These are phyloP conservation scores for Phaeodactylum tricornutum DNA, from an alignment of 108 stramenopile genomes.

Conservation along the genomic window DNA sequence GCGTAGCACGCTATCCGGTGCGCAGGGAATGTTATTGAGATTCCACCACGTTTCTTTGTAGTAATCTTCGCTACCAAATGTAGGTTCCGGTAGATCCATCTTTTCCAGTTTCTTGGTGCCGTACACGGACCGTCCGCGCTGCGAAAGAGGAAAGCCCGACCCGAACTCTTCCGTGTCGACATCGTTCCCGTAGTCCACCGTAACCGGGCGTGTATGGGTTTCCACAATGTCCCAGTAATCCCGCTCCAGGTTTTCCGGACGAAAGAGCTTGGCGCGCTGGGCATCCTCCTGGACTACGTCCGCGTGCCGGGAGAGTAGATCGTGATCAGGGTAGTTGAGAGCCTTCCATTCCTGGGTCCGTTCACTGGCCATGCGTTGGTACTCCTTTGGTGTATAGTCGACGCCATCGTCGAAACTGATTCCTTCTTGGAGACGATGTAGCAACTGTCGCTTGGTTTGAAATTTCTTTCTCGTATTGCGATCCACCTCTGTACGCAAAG, in stretches of 20 bases:
- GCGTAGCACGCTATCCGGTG: conserved; percentile 77
- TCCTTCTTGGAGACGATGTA: conserved; percentile 82
- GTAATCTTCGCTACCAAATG: conserved; percentile 73
- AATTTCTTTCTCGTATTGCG: conserved; percentile 51
- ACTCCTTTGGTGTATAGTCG: conserved; percentile 69
- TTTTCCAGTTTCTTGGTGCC: conserved; percentile 33
- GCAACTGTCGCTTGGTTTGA: conserved; percentile 73
- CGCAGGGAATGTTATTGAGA: conserved; percentile 92
- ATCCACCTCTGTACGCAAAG: conserved; percentile 38
- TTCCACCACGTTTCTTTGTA: conserved; percentile 95
- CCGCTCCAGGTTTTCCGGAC: conserved; percentile 64
- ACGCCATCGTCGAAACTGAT: conserved; percentile 89
- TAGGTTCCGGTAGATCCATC: conserved; percentile 47
- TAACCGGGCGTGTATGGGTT: conserved; percentile 34
- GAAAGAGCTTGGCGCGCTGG: conserved; percentile 24
- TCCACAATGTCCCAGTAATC: conserved; percentile 97
- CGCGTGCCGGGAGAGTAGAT: conserved; percentile 13
- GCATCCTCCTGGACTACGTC: conserved; percentile 2
- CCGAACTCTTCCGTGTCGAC: conserved; percentile 81
- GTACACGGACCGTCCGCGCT: conserved; percentile 57
- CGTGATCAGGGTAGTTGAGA: conserved; percentile 41
- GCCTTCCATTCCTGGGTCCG: conserved; percentile 59
- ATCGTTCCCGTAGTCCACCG: conserved; percentile 96
- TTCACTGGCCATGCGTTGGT: conserved; percentile 50
- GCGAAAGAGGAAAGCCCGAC: conserved; percentile 84